Evolutionary conservation across 257 asterid species (phyloP), one percentile per base, ranked within the genome.

Genomic region (Cynanchum wilfordii): DNA sequence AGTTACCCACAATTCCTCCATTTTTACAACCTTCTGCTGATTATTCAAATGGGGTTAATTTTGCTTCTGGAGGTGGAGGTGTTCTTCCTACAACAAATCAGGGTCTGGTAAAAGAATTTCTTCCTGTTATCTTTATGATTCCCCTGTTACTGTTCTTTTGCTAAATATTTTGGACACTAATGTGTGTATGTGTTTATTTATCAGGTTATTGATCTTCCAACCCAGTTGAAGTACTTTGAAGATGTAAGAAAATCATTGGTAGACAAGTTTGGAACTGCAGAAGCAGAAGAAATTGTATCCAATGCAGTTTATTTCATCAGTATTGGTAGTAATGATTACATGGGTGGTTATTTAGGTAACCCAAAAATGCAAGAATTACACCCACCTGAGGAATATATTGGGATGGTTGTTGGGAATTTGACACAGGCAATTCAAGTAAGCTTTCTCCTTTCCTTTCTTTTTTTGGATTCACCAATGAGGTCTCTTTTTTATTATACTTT

Each of bases 271-370:
- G 91, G 89, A 73, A 59, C 5, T 17, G 76, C 66, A 22, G 66
- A 79, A 60, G 77, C 87, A 63, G 78, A 80, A 50, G 75, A 85
- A 64, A 55, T 85, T 3, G 15, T 85, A 67, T 85, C 88, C 3
- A 69, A 84, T 36, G 92, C 89, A 20, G 84, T 85, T 24, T 87
- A 85, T 70, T 85, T 83, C 81, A 36, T 85, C 29, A 87, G 88
- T 58, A 85, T 87, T 16, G 89, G 91, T 60, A 85, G 92, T 73
- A 87, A 85, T 50, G 92, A 87, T 56, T 87, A 87, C 77, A 75
- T 87, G 79, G 89, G 89, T 22, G 89, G 92, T 19, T 87, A 83
- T 75, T 77, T 85, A 45, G 89, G 82, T 33, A 82, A 80, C 59
- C 86, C 84, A 63, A 55, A 10, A 63, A 85, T 85, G 88, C 89